phyloP scores from a whole-genome alignment of 371 early-diverging fungal species.

The Rhizopus stolonifer region DNA sequence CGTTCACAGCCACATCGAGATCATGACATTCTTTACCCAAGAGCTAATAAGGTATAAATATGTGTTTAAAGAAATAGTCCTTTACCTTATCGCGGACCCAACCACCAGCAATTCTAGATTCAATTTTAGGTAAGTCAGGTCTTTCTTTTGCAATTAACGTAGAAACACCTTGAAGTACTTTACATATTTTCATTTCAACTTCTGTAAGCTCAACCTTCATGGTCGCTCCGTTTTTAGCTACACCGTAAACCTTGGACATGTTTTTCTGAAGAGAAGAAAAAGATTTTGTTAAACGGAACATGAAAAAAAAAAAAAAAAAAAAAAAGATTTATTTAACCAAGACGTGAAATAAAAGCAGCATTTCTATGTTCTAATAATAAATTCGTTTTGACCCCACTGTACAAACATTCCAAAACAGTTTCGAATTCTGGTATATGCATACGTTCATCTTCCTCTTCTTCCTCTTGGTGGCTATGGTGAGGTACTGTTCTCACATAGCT shows the following conservation, averaged over 20 bases:
- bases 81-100: conserved; percentile 98
- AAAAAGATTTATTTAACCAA: conserved; percentile 31
- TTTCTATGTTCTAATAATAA: conserved; percentile 69
- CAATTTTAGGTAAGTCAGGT: conserved; percentile 58
- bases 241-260: conserved; percentile 28
- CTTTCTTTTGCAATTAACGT: conserved; percentile 45
- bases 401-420: conserved; percentile 56
- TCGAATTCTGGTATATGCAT: conserved; percentile 68
- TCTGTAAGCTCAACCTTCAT: conserved; percentile 52
- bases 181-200: conserved; percentile 63
- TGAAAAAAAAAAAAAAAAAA: conserved; percentile 1
- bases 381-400: conserved; percentile 59
- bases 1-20: conserved; percentile 95
- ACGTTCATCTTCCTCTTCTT: conserved; percentile 34
- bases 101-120: conserved; percentile 95
- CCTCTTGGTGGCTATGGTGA: background rate
- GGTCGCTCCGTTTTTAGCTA: conserved; percentile 30
- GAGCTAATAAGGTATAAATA: conserved; percentile 51
- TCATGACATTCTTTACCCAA: conserved; percentile 90
- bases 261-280: background rate
- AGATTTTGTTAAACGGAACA: background rate
- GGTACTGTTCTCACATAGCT: conserved; percentile 28
- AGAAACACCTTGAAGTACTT: conserved; percentile 59
- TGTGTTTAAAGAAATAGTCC: no score
- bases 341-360: conserved; percentile 61